phyloP scores from a whole-genome alignment of 306 rosid species.

The Rosa chinensis region DNA sequence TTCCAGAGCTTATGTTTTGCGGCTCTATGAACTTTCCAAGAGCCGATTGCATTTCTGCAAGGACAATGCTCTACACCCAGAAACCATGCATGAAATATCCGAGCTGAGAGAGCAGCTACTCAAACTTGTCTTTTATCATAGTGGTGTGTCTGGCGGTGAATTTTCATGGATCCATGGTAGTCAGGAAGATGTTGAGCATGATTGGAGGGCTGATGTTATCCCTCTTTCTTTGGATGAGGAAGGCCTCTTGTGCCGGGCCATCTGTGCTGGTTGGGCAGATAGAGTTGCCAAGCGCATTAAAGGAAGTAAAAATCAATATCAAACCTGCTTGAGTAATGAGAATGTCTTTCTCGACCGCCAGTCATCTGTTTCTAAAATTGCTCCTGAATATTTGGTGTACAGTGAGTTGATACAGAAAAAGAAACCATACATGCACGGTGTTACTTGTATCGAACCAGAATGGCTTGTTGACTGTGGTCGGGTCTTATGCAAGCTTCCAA shows the following conservation, averaged over 20 bases:
- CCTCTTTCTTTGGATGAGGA: constrained; percentile 71
- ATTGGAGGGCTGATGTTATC: constrained; percentile 54
- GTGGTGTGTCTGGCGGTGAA: constrained; percentile 39
- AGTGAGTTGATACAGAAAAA: constrained; percentile 67
- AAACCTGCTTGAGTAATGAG: constrained; percentile 64
- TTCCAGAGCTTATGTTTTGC: constrained; percentile 64
- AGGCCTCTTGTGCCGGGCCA: constrained; percentile 68
- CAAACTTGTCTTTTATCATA: constrained; percentile 57
- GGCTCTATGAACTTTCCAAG: constrained; percentile 64
- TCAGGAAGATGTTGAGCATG: constrained; percentile 54
- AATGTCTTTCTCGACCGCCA: constrained; percentile 62
- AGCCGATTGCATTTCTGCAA: constrained; percentile 56
- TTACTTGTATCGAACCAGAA: constrained; percentile 65
- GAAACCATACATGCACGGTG: constrained; percentile 88
- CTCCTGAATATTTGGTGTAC: constrained; percentile 83
- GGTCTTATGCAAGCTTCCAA: constrained; percentile 59
- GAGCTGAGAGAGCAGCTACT: constrained; percentile 80
- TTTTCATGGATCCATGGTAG: constrained; percentile 73
- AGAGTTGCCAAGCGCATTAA: constrained; percentile 77
- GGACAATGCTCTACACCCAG: constrained; percentile 60
- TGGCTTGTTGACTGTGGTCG: constrained; percentile 83
- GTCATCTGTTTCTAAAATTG: constrained; percentile 62
- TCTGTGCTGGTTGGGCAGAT: constrained; percentile 99
- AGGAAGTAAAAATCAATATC: constrained; percentile 52
- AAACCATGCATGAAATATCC: constrained; percentile 94